Evolutionary conservation across 805 yeast species (phyloP), one percentile per base, ranked within the genome.

Genomic region (Ogataea paraovalis): DNA sequence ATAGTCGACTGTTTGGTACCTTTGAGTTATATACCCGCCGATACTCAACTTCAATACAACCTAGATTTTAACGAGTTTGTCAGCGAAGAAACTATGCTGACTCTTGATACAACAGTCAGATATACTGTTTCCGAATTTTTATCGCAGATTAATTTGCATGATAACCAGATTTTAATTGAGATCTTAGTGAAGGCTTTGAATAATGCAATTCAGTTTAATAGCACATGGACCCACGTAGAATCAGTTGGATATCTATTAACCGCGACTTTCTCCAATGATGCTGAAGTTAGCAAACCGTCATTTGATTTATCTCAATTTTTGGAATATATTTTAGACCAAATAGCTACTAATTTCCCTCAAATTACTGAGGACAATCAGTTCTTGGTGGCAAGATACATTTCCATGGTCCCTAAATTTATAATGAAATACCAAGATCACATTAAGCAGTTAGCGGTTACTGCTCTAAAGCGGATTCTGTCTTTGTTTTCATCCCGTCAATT

Each of bases 41-140:
- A 70, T 4, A 64, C 69, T 0, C 62, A 68, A 27, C 75, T 71
- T 32, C 75, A 73, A 4, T 87, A 83, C 73, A 61, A 65, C 3
- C 70, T 68, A 2, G 91, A 90, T 59, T 76, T 81, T 58, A 88
- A 90, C 58, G 66, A 64, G 3, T 89, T 80, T 62, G 86, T 88
- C 5, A 78, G 90, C 2, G 84, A 80, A 32, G 90, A 87, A 47
- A 73, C 87, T 2, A 96, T 89, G 1, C 72, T 90, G 28, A 68
- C 83, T 0, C 68, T 82, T 0, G 78, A 76, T 4, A 65, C 66
- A 9, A 64, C 75, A 2, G 76, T 83, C 1, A 75, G 98, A 45
- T 85, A 82, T 42, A 75, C 85, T 0, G 68, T 83, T 1, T 70
- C 72, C 23, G 88, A 83, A 25, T 75, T 79, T 30, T 53, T 87